These are phyloP conservation scores for Hapsidospora chrysogenum DNA, from an alignment of 495 filamentous ascomycete genomes.

Conservation along the genomic window DNA sequence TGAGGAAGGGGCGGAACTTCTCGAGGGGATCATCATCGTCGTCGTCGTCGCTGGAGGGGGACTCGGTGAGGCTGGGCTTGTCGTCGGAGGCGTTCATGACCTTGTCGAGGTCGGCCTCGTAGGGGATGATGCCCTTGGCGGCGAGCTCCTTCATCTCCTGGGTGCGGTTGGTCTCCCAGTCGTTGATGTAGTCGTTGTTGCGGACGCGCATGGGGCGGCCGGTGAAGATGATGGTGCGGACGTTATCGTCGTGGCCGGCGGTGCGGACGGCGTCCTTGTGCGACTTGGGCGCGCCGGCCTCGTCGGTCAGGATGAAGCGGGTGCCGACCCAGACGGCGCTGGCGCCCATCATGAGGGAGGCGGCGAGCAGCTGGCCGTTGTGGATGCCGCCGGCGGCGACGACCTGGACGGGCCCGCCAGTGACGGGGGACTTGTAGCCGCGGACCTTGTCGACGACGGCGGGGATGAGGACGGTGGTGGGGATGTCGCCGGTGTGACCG, in stretches of 20 bases:
- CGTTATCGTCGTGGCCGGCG: slow-evolving; percentile 80
- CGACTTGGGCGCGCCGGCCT: slow-evolving; percentile 82
- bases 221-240: slow-evolving; percentile 96
- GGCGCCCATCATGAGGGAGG: slow-evolving; percentile 83
- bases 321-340: slow-evolving; percentile 92
- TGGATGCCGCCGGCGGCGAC: slow-evolving; percentile 88
- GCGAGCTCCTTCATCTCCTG: slow-evolving; percentile 87
- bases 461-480: slow-evolving; percentile 77
- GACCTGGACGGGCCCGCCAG: slow-evolving; percentile 72
- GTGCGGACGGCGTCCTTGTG: slow-evolving; percentile 96
- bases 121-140: slow-evolving; percentile 73
- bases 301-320: slow-evolving; percentile 81
- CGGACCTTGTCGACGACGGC: slow-evolving; percentile 71
- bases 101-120: slow-evolving; percentile 85
- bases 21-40: slow-evolving; percentile 63
- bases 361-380: slow-evolving; percentile 82
- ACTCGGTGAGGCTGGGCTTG: slow-evolving; percentile 63
- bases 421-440: slow-evolving; percentile 72
- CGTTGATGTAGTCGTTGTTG: slow-evolving; percentile 78
- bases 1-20: slow-evolving; percentile 78
- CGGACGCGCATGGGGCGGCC: slow-evolving; percentile 87
- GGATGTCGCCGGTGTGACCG: slow-evolving; percentile 82
- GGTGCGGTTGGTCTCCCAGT: slow-evolving; percentile 87
- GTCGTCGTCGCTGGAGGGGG: slow-evolving; percentile 40
- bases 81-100: slow-evolving; percentile 46